Evolutionary conservation across 192 early-diverging fungal genomes (phyloP).

Genomic region (Coemansia sp.): DNA sequence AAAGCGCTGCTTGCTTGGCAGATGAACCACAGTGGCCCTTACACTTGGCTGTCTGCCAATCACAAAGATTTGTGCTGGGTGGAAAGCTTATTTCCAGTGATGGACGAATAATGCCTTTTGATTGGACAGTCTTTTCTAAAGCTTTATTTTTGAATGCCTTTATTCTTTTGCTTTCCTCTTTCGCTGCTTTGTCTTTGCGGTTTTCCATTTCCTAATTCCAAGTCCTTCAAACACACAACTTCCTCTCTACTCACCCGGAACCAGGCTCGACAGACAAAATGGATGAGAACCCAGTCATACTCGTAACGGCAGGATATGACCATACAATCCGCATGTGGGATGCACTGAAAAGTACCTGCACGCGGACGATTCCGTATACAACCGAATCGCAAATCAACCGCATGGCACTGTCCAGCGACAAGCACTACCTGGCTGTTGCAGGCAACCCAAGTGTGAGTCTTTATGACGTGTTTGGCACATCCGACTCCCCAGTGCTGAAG

Average conservation of each 20-base stretch:
- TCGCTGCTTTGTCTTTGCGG: too few species aligned
- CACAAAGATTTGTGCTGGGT: too few species aligned
- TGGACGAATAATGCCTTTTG: too few species aligned
- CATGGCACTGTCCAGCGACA: conserved; percentile 54
- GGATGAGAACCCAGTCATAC: conserved; percentile 52
- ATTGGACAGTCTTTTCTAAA: too few species aligned
- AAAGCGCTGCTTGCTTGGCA: neutral
- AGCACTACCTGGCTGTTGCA: conserved; percentile 54
- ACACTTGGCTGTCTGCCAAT: too few species aligned
- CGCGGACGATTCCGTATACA: conserved; percentile 51
- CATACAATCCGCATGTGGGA: conserved; percentile 58
- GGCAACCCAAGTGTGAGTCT: conserved; percentile 51
- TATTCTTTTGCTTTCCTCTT: too few species aligned
- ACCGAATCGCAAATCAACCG: conserved; percentile 55
- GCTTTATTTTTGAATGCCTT: too few species aligned
- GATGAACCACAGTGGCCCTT: too few species aligned
- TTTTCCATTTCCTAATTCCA: too few species aligned
- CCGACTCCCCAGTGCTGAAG: conserved; percentile 44
- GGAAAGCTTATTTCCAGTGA: too few species aligned
- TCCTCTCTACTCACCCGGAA: neutral
- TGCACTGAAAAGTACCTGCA: conserved; percentile 55
- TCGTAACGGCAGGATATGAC: conserved; percentile 55
- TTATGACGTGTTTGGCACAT: conserved; percentile 51
- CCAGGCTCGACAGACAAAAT: conserved; percentile 3
- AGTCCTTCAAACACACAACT: conserved; percentile 3